A percentile compares a stretch with the other conserved stretches of the same genome.
These are phyloP conservation scores for Trichoderma arundinaceum DNA, from an alignment of 2,329 filamentous ascomycete species.

Conservation along the genomic window DNA sequence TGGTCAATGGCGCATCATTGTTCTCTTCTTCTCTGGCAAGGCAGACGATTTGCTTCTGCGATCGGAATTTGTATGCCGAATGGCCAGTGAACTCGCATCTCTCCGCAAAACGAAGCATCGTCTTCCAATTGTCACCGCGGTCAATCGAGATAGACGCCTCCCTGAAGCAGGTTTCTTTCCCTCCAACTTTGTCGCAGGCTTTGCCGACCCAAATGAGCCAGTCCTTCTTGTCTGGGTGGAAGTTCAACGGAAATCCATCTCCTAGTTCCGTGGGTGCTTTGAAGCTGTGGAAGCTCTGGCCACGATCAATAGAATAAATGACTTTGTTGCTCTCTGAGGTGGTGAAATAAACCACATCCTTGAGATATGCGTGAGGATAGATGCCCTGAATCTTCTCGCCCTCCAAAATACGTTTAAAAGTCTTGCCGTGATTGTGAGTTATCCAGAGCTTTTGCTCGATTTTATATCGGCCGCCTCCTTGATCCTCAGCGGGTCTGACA, in stretches of 20 bases:
- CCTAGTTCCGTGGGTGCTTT: conserved; percentile 64
- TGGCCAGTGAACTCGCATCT: conserved; percentile 87
- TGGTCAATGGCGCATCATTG: conserved; percentile 65
- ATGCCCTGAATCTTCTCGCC: conserved; percentile 73
- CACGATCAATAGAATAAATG: conserved; percentile 82
- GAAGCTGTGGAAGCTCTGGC: conserved; percentile 74
- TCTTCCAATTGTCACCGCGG: conserved; percentile 80
- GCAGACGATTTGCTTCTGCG: conserved; percentile 64
- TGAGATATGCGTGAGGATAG: conserved; percentile 78
- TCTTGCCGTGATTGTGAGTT: conserved; percentile 86
- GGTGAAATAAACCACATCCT: conserved; percentile 82
- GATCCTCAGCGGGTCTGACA: conserved; percentile 52
- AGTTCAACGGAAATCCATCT: conserved; percentile 62
- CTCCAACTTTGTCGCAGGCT: conserved; percentile 64
- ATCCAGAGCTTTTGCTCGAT: conserved; percentile 68
- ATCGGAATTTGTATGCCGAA: conserved; percentile 59
- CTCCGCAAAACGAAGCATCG: conserved; percentile 73
- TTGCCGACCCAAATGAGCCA: conserved; percentile 92
- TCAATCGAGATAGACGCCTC: conserved; percentile 80
- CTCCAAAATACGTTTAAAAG: conserved; percentile 73
- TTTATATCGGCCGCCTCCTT: conserved; percentile 40
- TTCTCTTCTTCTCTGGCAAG: conserved; percentile 61
- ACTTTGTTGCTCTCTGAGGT: conserved; percentile 69
- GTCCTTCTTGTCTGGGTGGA: conserved; percentile 84
- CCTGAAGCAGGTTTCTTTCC: conserved; percentile 65